These are phyloP conservation scores for Colletotrichum tanaceti DNA, from an alignment of 2,329 filamentous ascomycete genomes.

Conservation along the genomic window DNA sequence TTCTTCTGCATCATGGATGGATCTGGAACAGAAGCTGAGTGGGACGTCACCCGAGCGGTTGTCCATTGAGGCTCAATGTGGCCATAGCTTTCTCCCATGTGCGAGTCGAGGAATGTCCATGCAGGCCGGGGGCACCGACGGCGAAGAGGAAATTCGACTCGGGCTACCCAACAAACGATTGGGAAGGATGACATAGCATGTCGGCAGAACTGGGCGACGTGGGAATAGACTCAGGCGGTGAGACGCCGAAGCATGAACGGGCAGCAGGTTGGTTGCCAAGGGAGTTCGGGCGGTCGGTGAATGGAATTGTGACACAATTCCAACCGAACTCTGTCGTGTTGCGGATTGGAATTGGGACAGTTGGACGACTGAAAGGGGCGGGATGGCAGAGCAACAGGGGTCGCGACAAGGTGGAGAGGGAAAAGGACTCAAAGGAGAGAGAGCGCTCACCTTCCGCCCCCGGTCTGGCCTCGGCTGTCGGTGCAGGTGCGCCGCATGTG, in stretches of 20 bases:
- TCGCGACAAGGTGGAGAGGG: conserved; percentile 6
- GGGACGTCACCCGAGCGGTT: neutral
- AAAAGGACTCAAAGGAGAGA: neutral
- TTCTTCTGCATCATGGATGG: conserved; percentile 1
- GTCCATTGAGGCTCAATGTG: conserved; percentile 1
- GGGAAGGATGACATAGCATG: conserved; percentile 23
- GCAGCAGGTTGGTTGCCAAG: neutral
- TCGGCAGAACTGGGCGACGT: conserved; percentile 21
- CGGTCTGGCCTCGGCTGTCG: conserved; percentile 36
- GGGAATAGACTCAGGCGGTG: conserved; percentile 24
- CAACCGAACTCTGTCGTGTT: conserved; percentile 31
- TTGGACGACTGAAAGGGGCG: neutral
- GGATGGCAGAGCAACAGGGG: conserved; percentile 19
- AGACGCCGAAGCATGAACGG: neutral
- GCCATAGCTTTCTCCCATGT: conserved; percentile 26
- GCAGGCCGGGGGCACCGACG: neutral
- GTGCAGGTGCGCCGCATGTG: conserved; percentile 22
- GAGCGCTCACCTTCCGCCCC: neutral
- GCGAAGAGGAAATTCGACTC: conserved; percentile 9
- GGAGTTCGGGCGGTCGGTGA: conserved; percentile 24
- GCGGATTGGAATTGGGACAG: neutral
- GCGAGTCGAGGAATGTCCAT: conserved; percentile 1
- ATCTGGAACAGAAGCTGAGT: conserved; percentile 1
- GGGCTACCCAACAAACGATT: conserved; percentile 24
- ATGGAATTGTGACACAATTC: conserved; percentile 13